Evolutionary conservation across 2,329 filamentous ascomycete genomes (phyloP).

Genomic region (Aspergillus awamori): DNA sequence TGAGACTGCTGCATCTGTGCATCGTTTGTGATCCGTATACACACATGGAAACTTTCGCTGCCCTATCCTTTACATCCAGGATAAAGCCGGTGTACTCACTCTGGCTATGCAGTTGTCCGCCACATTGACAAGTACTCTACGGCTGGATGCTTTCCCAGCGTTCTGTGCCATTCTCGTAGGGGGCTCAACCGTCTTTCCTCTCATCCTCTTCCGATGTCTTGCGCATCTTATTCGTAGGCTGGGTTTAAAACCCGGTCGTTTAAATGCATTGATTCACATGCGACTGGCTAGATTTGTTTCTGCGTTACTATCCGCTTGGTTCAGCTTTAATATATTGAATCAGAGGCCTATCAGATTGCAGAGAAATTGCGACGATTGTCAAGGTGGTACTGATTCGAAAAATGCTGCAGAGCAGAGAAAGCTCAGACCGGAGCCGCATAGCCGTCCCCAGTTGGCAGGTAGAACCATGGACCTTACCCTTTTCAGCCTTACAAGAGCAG

Average conservation of each 20-base stretch:
- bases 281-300: conserved; percentile 46
- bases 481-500: conserved; percentile 72
- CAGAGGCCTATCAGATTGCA: conserved; percentile 31
- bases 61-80: background rate
- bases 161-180: conserved; percentile 57
- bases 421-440: conserved; percentile 17
- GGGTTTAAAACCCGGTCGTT: conserved; percentile 21
- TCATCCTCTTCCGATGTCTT: conserved; percentile 31
- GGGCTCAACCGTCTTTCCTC: conserved; percentile 53
- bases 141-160: conserved; percentile 54
- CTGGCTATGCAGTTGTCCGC: conserved; percentile 38
- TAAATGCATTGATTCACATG: conserved; percentile 20
- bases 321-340: conserved; percentile 55
- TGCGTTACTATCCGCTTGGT: conserved; percentile 53
- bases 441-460: conserved; percentile 58
- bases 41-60: background rate
- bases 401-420: conserved; percentile 8
- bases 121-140: conserved; percentile 45
- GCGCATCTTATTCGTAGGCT: conserved; percentile 26
- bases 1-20: conserved; percentile 11
- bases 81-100: conserved; percentile 23
- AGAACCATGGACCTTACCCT: conserved; percentile 80
- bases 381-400: conserved; percentile 10
- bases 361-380: conserved; percentile 12
- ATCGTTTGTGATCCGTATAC: background rate